Base-by-base conservation (phyloP, 768 basidiomycete species). In the Mycena haematopus region DNA sequence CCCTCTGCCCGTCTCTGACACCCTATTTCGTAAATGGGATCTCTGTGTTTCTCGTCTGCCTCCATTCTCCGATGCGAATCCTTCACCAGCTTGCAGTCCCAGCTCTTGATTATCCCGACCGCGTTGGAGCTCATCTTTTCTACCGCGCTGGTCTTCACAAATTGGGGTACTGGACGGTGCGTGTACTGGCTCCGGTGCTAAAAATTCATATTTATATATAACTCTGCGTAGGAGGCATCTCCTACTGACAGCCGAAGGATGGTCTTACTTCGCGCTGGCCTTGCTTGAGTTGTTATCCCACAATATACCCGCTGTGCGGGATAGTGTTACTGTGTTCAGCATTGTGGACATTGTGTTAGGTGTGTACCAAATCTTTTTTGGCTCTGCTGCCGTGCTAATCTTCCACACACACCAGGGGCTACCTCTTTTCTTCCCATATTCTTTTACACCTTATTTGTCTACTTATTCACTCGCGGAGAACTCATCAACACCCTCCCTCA, bases 51-150 rank as follows among this genome's bases (percentile, higher is more conserved):
- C 64, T 92, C 92, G 31, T 77, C 84, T 38, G 84, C 87, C 60
- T 75, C 88, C 42, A 89, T 86, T 65, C 84, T 93, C 65, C 91
- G 91, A 62, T 93, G 91, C 72, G 74, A 82, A 64, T 78, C 81
- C 46, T 79, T 89, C 60, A 76, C 79, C 54, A 69, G 61, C 51
- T 66, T 76, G 25, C 75, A 92, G 74, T 80, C 77, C 56, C 73
- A 76, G 36, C 68, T 82, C 42, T 74, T 92, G 57, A 74, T 91
- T 65, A 80, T 91, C 62, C 90, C 90, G 31, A 80, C 87, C 19
- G 83, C 75, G 42, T 70, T 92, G 54, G 90, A 92, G 74, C 73
- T 85, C 63, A 69, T 92, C 40, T 84, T 88, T 68, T 80, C 85
- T 29, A 73, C 84, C 58, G 74, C 82, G 44, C 75, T 91, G 65